Evolutionary conservation across 2,329 filamentous ascomycete species (phyloP), one percentile per base, ranked within the genome.

Genomic region (Trichoderma citrinoviride): DNA sequence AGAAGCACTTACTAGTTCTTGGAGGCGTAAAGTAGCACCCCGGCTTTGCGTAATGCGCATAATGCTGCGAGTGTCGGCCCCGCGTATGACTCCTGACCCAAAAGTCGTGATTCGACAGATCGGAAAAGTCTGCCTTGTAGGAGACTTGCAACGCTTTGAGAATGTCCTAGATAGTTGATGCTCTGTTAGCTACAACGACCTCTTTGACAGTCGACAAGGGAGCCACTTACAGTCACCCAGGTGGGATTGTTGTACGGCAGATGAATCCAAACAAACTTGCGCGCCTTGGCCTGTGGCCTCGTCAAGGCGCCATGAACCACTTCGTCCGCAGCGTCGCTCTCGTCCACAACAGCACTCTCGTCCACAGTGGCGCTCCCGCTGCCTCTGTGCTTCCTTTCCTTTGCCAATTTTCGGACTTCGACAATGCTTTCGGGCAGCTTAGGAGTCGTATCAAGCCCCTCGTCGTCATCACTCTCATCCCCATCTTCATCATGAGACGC

Each of bases 231-330:
- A 76, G 83, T 84, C 2, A 86, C 84, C 84, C 84, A 87, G 0
- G 81, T 78, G 0, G 84, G 83, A 58, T 86, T 86, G 8, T 83
- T 86, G 29, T 81, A 86, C 0, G 84, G 82, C 19, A 85, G 68
- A 72, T 87, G 84, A 53, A 86, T 79, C 84, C 85, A 87, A 69
- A 83, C 80, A 68, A 86, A 86, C 70, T 82, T 85, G 25, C 81
- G 78, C 2, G 71, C 68, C 41, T 73, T 70, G 3, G 73, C 70
- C 44, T 75, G 71, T 1, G 77, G 77, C 62, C 72, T 76, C 10
- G 69, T 64, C 68, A 78, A 75, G 33, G 73, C 71, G 41, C 71
- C 66, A 0, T 72, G 71, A 37, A 7, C 40, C 8, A 70, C 67
- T 17, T 75, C 73, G 14, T 76, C 74, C 1, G 72, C 69, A 8